Evolutionary conservation across 2,329 filamentous ascomycete genomes (phyloP).

Genomic region (Epichloe glyceriae): DNA sequence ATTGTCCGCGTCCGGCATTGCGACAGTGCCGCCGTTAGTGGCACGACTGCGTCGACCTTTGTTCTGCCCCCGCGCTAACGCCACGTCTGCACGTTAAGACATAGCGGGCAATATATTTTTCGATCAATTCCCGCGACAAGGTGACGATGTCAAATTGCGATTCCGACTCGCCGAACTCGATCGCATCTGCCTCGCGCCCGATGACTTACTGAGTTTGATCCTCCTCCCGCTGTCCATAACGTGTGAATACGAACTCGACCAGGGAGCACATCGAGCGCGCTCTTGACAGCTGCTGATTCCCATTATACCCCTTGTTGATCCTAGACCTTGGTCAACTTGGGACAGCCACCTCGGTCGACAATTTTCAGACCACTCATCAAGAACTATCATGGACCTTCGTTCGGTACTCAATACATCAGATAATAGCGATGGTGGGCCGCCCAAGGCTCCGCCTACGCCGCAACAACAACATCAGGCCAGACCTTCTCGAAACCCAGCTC

Average conservation of each 20-base stretch:
- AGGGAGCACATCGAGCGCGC: neutral
- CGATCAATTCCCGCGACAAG: slow-evolving; percentile 2
- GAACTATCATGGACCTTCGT: slow-evolving; percentile 34
- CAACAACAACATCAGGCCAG: slow-evolving; percentile 19
- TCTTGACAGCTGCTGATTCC: neutral
- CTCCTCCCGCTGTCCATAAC: neutral
- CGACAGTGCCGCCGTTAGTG: neutral
- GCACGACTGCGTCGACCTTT: neutral
- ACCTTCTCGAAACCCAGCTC: slow-evolving; percentile 26
- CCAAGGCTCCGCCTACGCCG: slow-evolving; percentile 19
- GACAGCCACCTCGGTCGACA: neutral
- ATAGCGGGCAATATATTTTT: neutral
- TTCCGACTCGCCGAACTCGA: slow-evolving; percentile 9
- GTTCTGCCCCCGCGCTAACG: slow-evolving; percentile 2
- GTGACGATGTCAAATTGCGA: slow-evolving; percentile 15
- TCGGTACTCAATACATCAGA: slow-evolving; percentile 43
- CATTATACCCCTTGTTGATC: neutral
- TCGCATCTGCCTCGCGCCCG: slow-evolving; percentile 8
- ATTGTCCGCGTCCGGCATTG: neutral
- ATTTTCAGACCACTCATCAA: neutral
- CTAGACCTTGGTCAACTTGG: neutral
- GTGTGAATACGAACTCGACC: neutral
- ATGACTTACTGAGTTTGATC: slow-evolving; percentile 4
- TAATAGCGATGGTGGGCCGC: slow-evolving; percentile 25
- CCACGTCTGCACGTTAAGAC: slow-evolving; percentile 1